Evolutionary conservation across 768 basidiomycete genomes (phyloP).

Genomic region (Podaxis sp.): DNA sequence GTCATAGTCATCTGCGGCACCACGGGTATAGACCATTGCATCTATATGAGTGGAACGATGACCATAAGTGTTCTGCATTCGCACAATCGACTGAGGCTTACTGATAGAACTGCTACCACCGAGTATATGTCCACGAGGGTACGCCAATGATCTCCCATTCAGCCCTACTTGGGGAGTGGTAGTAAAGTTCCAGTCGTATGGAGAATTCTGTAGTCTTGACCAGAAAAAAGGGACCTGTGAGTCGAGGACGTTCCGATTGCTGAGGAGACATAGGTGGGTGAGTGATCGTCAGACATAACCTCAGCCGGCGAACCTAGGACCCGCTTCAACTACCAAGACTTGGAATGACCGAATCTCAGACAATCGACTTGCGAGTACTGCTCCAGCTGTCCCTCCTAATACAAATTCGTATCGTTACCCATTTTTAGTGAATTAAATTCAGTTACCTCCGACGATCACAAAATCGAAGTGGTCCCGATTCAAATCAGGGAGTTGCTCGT

Average conservation of each 20-base stretch:
- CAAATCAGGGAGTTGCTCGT: conserved; percentile 5
- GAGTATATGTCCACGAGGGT: conserved; percentile 27
- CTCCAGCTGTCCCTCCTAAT: conserved; percentile 15
- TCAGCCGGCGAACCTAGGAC: conserved; percentile 1
- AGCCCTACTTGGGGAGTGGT: conserved; percentile 25
- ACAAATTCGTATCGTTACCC: not conserved
- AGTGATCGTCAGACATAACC: not conserved
- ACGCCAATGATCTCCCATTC: conserved; percentile 19
- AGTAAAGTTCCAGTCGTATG: conserved; percentile 33
- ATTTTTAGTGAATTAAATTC: not conserved
- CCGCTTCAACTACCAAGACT: conserved; percentile 18
- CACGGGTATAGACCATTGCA: conserved; percentile 32
- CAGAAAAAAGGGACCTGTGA: conserved; percentile 24
- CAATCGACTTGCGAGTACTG: conserved; percentile 13
- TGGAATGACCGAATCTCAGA: conserved; percentile 12
- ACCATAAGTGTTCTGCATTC: not conserved
- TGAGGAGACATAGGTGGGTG: conserved; percentile 2
- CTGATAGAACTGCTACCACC: conserved; percentile 32
- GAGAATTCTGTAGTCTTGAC: conserved; percentile 14
- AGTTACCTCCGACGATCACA: conserved; percentile 17
- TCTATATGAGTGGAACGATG: conserved; percentile 19
- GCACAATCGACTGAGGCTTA: not conserved
- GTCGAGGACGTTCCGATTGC: conserved; percentile 24
- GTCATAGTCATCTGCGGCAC: conserved; percentile 29
- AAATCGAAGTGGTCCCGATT: conserved; percentile 10